phyloP scores from a whole-genome alignment of 305 asterid genomes.

The Fraxinus paxiana region DNA sequence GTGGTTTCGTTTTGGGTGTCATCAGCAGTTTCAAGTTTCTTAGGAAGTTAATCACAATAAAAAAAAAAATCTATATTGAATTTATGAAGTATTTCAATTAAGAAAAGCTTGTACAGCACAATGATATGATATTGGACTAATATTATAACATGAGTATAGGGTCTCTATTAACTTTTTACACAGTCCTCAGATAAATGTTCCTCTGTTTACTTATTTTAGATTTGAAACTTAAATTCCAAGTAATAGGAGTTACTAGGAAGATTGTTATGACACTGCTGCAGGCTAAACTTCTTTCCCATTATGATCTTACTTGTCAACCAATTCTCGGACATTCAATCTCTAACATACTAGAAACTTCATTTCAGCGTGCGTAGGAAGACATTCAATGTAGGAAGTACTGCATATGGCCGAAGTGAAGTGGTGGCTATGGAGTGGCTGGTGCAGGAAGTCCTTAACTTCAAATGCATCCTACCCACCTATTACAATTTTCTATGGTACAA shows the following conservation, averaged over 20 bases:
- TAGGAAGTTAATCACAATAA: not conserved
- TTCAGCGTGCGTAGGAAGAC: conserved; percentile 56
- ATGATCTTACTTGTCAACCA: not conserved
- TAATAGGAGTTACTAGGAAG: not conserved
- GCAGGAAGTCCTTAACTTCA: conserved; percentile 79
- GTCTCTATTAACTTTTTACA: not conserved
- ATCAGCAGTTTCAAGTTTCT: not conserved
- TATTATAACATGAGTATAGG: not conserved
- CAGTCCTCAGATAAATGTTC: not conserved
- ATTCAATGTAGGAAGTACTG: conserved; percentile 50
- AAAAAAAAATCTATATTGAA: conserved; percentile 6
- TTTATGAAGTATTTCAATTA: not conserved
- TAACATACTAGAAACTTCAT: not conserved
- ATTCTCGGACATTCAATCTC: not conserved
- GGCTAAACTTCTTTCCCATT: not conserved
- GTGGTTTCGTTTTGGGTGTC: not conserved
- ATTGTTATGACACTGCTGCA: not conserved
- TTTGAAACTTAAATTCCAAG: not conserved
- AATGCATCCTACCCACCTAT: conserved; percentile 77
- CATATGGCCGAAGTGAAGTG: conserved; percentile 66
- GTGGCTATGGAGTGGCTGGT: conserved; percentile 99
- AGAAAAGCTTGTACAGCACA: not conserved
- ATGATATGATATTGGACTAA: not conserved
- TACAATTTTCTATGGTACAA: conserved; percentile 83
- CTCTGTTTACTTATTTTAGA: not conserved